Evolutionary conservation across 2,329 filamentous ascomycete genomes (phyloP), one percentile per base, ranked within the genome.

Genomic region (Ophiostoma australiae): DNA sequence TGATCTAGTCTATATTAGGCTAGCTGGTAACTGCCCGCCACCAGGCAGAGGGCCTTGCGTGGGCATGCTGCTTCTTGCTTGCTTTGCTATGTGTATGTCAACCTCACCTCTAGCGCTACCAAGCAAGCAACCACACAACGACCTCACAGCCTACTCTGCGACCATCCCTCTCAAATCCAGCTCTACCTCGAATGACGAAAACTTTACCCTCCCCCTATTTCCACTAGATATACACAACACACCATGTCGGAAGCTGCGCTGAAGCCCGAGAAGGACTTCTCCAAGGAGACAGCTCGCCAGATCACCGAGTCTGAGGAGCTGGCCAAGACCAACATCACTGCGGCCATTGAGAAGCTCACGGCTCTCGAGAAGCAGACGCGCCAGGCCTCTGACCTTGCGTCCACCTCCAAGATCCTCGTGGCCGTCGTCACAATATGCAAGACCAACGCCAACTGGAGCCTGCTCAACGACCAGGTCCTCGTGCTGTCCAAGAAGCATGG

Each of bases 401-500:
- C 95, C 31, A 97, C 95, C 78, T 97, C 94, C 75, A 89, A 94
- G 79, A 84, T 97, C 74, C 85, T 99, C 76, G 84, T 97, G 78
- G 85, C 90, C 74, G 95, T 99, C 80, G 92, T 97, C 80, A 97
- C 92, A 79, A 89, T 98, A 84, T 94, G 93, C 84, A 98, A 97
- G 82, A 86, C 97, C 80, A 89, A 91, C 27, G 90, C 90, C 76
- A 93, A 99, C 80, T 99, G 95, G 95, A 90, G 89, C 80, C 84
- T 97, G 78, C 87, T 99, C 82, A 98, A 97, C 80, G 95, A 99
- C 83, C 95, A 99, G 83, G 92, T 97, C 74, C 86, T 97, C 77
- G 86, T 97, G 74, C 86, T 99, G 72, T 98, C 95, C 75, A 99
- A 99, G 89, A 99, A 99, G 85, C 95, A 99, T 91, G 92, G 94